These are phyloP conservation scores for Hyphochytrium catenoides DNA, from an alignment of 352 stramenopile genomes.

Conservation along the genomic window DNA sequence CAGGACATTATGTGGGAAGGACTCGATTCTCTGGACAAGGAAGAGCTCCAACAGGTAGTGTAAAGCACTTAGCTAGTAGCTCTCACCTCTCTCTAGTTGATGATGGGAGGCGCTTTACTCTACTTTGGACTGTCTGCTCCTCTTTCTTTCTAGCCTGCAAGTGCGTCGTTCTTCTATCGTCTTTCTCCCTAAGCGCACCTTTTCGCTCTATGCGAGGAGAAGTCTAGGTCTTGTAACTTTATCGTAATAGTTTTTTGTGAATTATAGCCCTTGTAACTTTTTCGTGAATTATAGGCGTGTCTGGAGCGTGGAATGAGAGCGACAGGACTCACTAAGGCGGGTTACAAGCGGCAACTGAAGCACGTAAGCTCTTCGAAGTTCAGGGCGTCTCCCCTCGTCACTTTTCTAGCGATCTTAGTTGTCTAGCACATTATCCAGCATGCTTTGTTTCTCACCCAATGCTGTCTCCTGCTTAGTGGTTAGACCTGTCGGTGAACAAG, in stretches of 20 bases:
- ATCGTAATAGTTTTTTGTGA: neutral
- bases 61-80: no score
- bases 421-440: neutral
- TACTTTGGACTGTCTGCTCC: no score
- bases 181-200: neutral
- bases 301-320: constrained; percentile 91
- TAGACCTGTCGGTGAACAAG: constrained; percentile 93
- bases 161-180: no score
- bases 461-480: constrained; percentile 26
- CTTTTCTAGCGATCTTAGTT: neutral
- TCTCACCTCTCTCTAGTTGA: no score
- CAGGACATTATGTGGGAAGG: constrained; percentile 93
- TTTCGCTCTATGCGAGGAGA: no score
- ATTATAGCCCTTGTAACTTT: constrained; percentile 1
- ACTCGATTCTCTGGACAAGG: constrained; percentile 87
- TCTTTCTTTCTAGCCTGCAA: no score
- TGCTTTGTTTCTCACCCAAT: neutral
- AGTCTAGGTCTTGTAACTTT: neutral
- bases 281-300: constrained; percentile 51
- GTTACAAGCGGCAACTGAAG: constrained; percentile 80
- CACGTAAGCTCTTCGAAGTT: no score
- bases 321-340: constrained; percentile 84
- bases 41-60: constrained; percentile 89
- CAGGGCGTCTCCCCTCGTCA: neutral
- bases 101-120: no score